Evolutionary conservation across 257 asterid genomes (phyloP).

Genomic region (Jacaranda copaia): DNA sequence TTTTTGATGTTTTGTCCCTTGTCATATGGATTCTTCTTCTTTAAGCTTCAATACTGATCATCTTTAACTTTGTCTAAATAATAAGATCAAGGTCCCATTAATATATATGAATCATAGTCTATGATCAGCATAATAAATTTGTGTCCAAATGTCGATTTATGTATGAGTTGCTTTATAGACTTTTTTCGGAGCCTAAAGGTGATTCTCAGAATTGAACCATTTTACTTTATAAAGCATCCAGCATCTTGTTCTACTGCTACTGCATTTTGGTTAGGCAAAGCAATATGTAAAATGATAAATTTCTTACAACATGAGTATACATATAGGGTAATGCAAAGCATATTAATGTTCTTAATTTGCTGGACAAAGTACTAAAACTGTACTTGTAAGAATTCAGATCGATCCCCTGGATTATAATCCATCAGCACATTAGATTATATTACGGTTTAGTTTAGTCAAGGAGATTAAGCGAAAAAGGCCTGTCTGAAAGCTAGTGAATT

Average conservation of each 20-base stretch:
- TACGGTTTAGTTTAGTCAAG: conserved; percentile 11
- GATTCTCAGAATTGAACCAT: conserved; percentile 13
- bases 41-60: conserved; percentile 39
- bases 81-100: no score
- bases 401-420: conserved; percentile 27
- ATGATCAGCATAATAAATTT: no score
- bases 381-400: conserved; percentile 33
- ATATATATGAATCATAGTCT: no score
- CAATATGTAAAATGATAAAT: conserved; percentile 15
- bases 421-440: conserved; percentile 25
- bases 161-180: not conserved
- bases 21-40: conserved; percentile 43
- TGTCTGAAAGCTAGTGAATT: conserved; percentile 13
- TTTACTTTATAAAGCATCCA: conserved; percentile 15
- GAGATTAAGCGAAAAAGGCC: conserved; percentile 14
- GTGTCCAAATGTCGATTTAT: not conserved
- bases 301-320: not conserved
- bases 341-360: conserved; percentile 20
- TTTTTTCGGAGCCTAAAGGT: not conserved
- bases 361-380: conserved; percentile 42
- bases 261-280: conserved; percentile 28
- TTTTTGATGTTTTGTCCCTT: conserved; percentile 38
- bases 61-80: no score
- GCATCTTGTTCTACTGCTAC: conserved; percentile 36
- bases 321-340: conserved; percentile 16